phyloP scores from a whole-genome alignment of 2,329 filamentous ascomycete species.

The Diaporthe eres region DNA sequence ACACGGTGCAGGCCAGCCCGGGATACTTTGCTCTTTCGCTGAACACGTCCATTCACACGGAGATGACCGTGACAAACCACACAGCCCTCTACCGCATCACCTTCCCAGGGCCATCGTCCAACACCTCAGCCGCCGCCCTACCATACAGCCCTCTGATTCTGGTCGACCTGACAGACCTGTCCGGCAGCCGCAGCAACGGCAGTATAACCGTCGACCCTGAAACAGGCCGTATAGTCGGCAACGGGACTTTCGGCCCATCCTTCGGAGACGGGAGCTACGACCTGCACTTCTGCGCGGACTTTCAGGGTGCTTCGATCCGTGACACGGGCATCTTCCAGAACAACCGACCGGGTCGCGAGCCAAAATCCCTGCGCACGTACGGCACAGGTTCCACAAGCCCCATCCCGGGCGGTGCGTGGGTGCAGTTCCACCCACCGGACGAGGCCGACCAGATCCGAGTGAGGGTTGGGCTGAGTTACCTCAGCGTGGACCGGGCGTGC shows the following conservation, averaged over 20 bases:
- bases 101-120: conserved; percentile 51
- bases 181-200: conserved; percentile 62
- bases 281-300: conserved; percentile 66
- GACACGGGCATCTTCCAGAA: conserved; percentile 68
- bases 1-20: conserved; percentile 61
- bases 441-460: conserved; percentile 38
- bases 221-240: conserved; percentile 64
- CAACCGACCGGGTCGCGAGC: conserved; percentile 59
- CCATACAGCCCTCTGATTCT: conserved; percentile 63
- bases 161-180: conserved; percentile 66
- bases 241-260: conserved; percentile 64
- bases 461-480: conserved; percentile 38
- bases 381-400: conserved; percentile 41
- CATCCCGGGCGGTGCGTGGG: conserved; percentile 43
- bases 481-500: conserved; percentile 36
- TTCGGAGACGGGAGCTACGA: conserved; percentile 66
- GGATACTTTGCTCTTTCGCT: conserved; percentile 67
- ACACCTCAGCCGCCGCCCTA: conserved; percentile 47
- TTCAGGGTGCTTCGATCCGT: conserved; percentile 58
- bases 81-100: conserved; percentile 67
- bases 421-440: conserved; percentile 41
- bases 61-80: conserved; percentile 66
- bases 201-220: conserved; percentile 61
- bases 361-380: conserved; percentile 48
- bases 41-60: conserved; percentile 60